These are phyloP conservation scores for Salix udensis DNA, from an alignment of 345 rosid genomes.

Conservation along the genomic window DNA sequence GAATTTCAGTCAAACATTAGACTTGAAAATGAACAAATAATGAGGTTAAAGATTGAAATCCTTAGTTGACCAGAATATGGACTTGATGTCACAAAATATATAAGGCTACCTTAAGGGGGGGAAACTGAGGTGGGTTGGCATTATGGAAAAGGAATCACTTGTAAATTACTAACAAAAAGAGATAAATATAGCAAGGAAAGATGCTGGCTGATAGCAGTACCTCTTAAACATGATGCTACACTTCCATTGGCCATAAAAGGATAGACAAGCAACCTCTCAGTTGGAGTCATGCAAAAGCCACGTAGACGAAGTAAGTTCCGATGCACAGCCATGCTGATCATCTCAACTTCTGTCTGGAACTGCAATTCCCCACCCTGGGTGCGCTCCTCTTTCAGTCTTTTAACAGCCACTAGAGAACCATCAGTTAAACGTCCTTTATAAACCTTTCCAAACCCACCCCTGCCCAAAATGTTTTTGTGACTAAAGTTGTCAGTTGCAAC, in stretches of 20 bases:
- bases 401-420: conserved; percentile 75
- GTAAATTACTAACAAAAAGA: not conserved
- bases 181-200: not conserved
- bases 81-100: not conserved
- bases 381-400: conserved; percentile 85
- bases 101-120: not conserved
- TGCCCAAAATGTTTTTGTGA: conserved; percentile 63
- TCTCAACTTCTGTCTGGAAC: conserved; percentile 92
- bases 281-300: conserved; percentile 95
- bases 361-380: conserved; percentile 82
- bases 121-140: not conserved
- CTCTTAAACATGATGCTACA: conserved; percentile 92
- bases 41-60: not conserved
- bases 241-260: conserved; percentile 91
- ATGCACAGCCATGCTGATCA: conserved; percentile 95
- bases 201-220: conserved; percentile 31
- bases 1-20: not conserved
- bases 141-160: not conserved
- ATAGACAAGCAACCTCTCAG: conserved; percentile 86
- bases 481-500: conserved; percentile 83
- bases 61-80: not conserved
- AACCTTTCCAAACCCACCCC: conserved; percentile 90
- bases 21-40: not conserved
- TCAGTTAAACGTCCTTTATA: conserved; percentile 83
- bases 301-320: conserved; percentile 76